Conservation (phyloP, 2,329 filamentous ascomycete species). For the Parasarocladium wereldwijsianum region DNA sequence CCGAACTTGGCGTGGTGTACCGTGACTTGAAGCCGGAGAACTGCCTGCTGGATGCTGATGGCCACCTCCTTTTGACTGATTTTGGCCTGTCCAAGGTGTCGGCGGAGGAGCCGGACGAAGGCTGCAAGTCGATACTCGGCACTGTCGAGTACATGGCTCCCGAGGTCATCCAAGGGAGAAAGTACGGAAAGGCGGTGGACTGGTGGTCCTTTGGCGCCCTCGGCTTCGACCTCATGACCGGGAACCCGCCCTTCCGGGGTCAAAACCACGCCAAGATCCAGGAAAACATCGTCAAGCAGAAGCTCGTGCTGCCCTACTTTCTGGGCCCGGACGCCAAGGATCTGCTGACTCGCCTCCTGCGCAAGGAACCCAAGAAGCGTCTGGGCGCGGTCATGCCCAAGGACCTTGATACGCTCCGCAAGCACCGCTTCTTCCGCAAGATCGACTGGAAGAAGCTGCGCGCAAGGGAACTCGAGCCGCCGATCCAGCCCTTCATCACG, state of each 20-base stretch:
- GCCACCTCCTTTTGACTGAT: conserved; percentile 87
- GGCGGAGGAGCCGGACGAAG: conserved; percentile 41
- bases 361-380: conserved; percentile 84
- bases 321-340: conserved; percentile 87
- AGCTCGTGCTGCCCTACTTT: conserved; percentile 79
- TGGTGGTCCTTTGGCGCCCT: conserved; percentile 98
- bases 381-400: conserved; percentile 80
- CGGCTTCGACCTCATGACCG: conserved; percentile 84
- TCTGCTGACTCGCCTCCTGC: conserved; percentile 72
- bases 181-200: conserved; percentile 89
- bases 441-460: conserved; percentile 89
- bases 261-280: conserved; percentile 91
- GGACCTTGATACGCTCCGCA: conserved; percentile 73
- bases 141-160: conserved; percentile 99
- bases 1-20: conserved; percentile 86
- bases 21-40: conserved; percentile 97
- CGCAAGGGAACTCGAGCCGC: conserved; percentile 67
- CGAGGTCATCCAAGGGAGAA: conserved; percentile 74
- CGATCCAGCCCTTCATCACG: conserved; percentile 86
- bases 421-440: conserved; percentile 90
- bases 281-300: conserved; percentile 90
- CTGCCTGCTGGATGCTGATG: conserved; percentile 79
- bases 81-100: conserved; percentile 95
- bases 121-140: conserved; percentile 79
- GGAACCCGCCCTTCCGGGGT: conserved; percentile 78